Percentiles rank a stretch among this genome's conserved stretches.
These are phyloP conservation scores for Phlebopus sp. DNA, from an alignment of 1,284 basidiomycete genomes.

Conservation along the genomic window DNA sequence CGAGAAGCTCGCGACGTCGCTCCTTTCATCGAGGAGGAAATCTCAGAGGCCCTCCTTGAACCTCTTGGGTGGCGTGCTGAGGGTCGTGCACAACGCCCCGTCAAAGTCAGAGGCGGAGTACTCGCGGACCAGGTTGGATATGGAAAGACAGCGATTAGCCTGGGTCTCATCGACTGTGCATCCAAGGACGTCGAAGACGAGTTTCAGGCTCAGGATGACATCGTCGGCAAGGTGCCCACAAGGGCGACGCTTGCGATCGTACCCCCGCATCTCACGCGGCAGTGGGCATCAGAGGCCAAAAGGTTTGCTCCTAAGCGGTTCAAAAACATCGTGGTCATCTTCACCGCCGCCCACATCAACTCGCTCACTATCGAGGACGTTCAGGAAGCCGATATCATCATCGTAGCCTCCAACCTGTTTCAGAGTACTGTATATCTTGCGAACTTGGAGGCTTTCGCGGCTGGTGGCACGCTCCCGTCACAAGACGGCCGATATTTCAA, in stretches of 20 bases:
- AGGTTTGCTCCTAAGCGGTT: conserved; percentile 76
- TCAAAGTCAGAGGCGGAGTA: conserved; percentile 83
- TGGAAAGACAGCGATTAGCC: conserved; percentile 93
- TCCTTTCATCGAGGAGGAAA: conserved; percentile 90
- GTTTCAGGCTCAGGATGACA: conserved; percentile 49
- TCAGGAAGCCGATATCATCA: conserved; percentile 81
- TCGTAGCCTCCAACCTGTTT: conserved; percentile 86
- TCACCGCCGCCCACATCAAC: conserved; percentile 74
- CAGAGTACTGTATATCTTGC: conserved; percentile 75
- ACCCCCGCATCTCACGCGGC: conserved; percentile 84
- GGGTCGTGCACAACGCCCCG: conserved; percentile 78
- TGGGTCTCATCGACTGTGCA: conserved; percentile 80
- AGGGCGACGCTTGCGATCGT: conserved; percentile 86
- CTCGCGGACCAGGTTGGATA: conserved; percentile 96
- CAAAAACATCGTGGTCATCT: conserved; percentile 65
- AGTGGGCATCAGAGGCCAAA: conserved; percentile 85
- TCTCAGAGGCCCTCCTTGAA: conserved; percentile 84
- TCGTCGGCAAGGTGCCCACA: conserved; percentile 67
- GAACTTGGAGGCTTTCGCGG: conserved; percentile 71
- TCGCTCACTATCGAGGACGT: conserved; percentile 73
- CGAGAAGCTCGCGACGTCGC: conserved; percentile 69
- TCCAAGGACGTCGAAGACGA: conserved; percentile 56
- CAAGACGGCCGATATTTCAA: conserved; percentile 88
- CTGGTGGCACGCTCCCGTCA: conserved; percentile 59
- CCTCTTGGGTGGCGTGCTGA: conserved; percentile 92